Conservation (phyloP, 768 basidiomycete genomes). For the Suillus brevipes region DNA sequence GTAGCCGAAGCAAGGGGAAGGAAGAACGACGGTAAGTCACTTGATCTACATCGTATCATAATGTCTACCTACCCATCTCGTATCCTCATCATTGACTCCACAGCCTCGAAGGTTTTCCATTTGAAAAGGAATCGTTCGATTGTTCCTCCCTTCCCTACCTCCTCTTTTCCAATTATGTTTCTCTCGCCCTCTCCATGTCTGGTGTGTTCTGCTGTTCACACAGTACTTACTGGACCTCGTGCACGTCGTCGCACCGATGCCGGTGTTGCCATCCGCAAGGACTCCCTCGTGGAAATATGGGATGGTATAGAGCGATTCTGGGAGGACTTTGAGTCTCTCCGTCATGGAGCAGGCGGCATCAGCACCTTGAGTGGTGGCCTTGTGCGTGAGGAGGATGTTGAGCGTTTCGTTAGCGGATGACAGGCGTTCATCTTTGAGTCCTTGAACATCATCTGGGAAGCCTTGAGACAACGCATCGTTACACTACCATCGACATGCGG, state of each 20-base stretch:
- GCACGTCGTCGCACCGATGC: slow-evolving; percentile 60
- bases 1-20: no score
- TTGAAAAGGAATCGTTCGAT: no score
- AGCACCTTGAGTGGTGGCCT: slow-evolving; percentile 35
- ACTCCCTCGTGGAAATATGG: slow-evolving; percentile 77
- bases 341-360: slow-evolving; percentile 44
- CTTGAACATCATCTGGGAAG: slow-evolving; percentile 84
- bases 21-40: no score
- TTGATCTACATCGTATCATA: no score
- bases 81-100: no score
- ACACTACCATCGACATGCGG: slow-evolving; percentile 7
- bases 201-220: slow-evolving; percentile 79
- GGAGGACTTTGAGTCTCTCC: slow-evolving; percentile 77
- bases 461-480: slow-evolving; percentile 63
- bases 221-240: slow-evolving; percentile 74
- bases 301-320: slow-evolving; percentile 77
- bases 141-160: slow-evolving; percentile 44
- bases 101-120: no score
- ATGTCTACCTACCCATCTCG: no score
- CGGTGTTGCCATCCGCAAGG: slow-evolving; percentile 55
- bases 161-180: slow-evolving; percentile 58
- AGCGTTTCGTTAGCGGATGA: slow-evolving; percentile 81
- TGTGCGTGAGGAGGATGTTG: slow-evolving; percentile 51
- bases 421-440: slow-evolving; percentile 93
- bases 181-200: slow-evolving; percentile 73